Base-by-base conservation (phyloP, 257 asterid species). In the Linderniella brevidens region DNA sequence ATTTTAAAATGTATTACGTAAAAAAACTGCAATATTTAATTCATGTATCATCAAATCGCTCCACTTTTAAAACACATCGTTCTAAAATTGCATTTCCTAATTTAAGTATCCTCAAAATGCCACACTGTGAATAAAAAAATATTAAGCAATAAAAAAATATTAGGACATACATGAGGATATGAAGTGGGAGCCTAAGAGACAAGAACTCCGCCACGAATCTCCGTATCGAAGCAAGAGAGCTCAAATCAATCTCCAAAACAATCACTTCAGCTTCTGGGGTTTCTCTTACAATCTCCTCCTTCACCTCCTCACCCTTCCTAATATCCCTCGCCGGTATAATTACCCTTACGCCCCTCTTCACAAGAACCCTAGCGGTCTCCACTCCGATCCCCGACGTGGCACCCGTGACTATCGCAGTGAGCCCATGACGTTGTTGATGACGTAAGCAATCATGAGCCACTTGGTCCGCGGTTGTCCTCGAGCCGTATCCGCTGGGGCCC, bases 311-410 rank as follows among this genome's bases (percentile, higher is more conserved):
- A 38, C 92, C 95, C 58, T 76, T 83, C 55, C 43, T 67, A 55
- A 83, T 8, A 62, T 83, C 72, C 61, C 95, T 83, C 57, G 93
- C 93, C 11, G 95, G 82, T 6, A 87, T 76, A 12, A 87, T 67
- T 39, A 87, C 56, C 57, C 80, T 64, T 48, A 83, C 88, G 8
- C 97, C 97, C 37, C 75, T 78, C 71, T 70, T 72, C 15, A 88
- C 95, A 56, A 87, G 58, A 52, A 78, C 95, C 52, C 84, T 68
- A 8, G 95, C 97, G 0, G 97, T 87, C 61, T 87, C 97, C 0
- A 80, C 90, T 0, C 97, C 97, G 3, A 87, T 87, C 3, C 97
- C 97, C 1, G 93, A 80, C 20, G 97, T 83, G 40, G 93, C 95
- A 25, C 32, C 32, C 3, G 32, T 25, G 32, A 25, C 32, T 25